Evolutionary conservation across 805 yeast species (phyloP).

Genomic region (Monosporozyma siamensis): DNA sequence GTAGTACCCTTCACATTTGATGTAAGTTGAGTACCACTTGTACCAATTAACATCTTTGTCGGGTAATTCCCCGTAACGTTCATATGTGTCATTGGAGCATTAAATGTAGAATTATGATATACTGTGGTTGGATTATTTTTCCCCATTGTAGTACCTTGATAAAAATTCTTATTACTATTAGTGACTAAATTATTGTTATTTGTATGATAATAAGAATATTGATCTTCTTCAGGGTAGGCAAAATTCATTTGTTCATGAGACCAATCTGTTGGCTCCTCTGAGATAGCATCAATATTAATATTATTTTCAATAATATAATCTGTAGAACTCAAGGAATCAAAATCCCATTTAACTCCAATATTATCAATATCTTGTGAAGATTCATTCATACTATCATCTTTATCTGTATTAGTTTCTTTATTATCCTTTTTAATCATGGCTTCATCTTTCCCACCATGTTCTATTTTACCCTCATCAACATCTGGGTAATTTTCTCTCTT

Average conservation of each 20-base stretch:
- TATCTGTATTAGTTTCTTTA: background rate
- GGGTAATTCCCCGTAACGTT: constrained; percentile 14
- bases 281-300: constrained; percentile 36
- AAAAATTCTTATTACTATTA: constrained; percentile 10
- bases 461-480: constrained; percentile 43
- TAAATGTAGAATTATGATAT: constrained; percentile 23
- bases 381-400: constrained; percentile 3
- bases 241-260: constrained; percentile 21
- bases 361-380: constrained; percentile 18
- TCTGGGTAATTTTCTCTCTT: constrained; percentile 40
- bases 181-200: constrained; percentile 8
- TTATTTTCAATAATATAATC: constrained; percentile 70
- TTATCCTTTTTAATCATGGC: background rate
- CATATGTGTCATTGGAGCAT: constrained; percentile 18
- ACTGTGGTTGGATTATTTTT: constrained; percentile 17
- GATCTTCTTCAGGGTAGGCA: constrained; percentile 30
- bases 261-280: constrained; percentile 26
- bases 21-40: constrained; percentile 21
- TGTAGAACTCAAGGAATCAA: constrained; percentile 66
- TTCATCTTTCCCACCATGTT: constrained; percentile 28
- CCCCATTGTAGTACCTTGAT: constrained; percentile 27
- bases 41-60: constrained; percentile 16
- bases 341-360: constrained; percentile 72
- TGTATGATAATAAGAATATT: constrained; percentile 19
- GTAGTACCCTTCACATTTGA: constrained; percentile 15